Conservation (phyloP, 805 yeast genomes). For the Yarrowia sp. region DNA sequence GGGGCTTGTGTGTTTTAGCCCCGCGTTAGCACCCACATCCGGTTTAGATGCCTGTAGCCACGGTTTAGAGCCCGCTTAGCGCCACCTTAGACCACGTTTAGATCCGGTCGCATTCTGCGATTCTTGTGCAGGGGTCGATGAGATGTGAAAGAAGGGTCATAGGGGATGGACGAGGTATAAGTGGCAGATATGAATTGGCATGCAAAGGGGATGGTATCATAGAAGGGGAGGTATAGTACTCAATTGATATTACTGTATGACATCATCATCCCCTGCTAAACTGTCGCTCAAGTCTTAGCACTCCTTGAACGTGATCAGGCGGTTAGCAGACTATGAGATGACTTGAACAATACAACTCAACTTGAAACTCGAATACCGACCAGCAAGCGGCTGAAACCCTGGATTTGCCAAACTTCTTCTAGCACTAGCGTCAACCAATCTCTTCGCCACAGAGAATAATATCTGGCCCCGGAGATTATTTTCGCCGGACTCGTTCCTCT, state of each 20-base stretch:
- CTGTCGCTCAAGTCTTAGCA: too few relatives aligned
- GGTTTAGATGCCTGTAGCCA: neutral
- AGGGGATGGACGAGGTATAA: neutral
- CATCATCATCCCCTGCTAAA: too few relatives aligned
- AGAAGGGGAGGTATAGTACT: too few relatives aligned
- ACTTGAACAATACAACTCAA: too few relatives aligned
- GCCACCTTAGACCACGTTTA: neutral
- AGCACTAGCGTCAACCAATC: neutral
- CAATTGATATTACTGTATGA: too few relatives aligned
- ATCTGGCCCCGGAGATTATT: neutral
- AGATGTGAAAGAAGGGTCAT: neutral
- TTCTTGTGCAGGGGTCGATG: constrained; percentile 36
- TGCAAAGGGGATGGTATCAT: too few relatives aligned
- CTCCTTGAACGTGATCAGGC: too few relatives aligned
- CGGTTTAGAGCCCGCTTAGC: neutral
- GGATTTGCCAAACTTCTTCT: neutral
- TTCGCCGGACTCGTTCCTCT: constrained; percentile 25
- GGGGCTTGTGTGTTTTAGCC: constrained; percentile 3
- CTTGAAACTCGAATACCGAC: too few relatives aligned
- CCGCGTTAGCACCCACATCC: neutral
- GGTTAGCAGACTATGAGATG: too few relatives aligned
- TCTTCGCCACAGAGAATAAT: neutral
- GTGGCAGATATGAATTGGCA: neutral
- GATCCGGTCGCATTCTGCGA: constrained; percentile 13
- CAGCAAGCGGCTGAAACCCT: constrained; percentile 2